phyloP scores from a whole-genome alignment of 2,329 filamentous ascomycete genomes.

The Colletotrichum camelliae region DNA sequence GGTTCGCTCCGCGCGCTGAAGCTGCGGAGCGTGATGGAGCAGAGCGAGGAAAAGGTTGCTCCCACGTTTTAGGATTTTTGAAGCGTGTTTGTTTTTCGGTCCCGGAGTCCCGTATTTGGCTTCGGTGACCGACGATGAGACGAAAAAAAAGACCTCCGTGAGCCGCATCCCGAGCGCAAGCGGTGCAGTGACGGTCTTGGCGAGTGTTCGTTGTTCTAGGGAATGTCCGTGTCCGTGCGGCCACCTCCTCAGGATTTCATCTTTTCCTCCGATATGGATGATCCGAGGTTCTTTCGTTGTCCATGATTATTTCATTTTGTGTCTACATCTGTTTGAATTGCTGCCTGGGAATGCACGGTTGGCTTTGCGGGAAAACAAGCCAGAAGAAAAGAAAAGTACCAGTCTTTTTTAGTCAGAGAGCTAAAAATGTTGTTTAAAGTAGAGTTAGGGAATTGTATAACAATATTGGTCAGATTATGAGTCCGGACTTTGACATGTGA shows the following conservation, averaged over 20 bases:
- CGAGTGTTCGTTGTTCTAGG: background rate
- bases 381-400: background rate
- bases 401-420: background rate
- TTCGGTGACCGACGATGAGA: slow-evolving; percentile 12
- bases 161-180: background rate
- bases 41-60: slow-evolving; percentile 17
- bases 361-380: background rate
- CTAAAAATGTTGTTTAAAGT: background rate
- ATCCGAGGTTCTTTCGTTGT: background rate
- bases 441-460: background rate
- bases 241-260: background rate
- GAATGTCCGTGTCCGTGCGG: background rate
- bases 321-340: background rate
- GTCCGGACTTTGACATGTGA: background rate
- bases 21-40: slow-evolving; percentile 17
- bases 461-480: background rate
- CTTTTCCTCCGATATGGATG: background rate
- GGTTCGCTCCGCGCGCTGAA: slow-evolving; percentile 26
- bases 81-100: background rate
- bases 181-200: background rate
- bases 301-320: background rate
- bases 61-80: slow-evolving; percentile 13
- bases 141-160: background rate
- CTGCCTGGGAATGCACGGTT: background rate
- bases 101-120: background rate